Evolutionary conservation across 2,329 filamentous ascomycete species (phyloP).

Genomic region (Emergomyces pasteurianus): DNA sequence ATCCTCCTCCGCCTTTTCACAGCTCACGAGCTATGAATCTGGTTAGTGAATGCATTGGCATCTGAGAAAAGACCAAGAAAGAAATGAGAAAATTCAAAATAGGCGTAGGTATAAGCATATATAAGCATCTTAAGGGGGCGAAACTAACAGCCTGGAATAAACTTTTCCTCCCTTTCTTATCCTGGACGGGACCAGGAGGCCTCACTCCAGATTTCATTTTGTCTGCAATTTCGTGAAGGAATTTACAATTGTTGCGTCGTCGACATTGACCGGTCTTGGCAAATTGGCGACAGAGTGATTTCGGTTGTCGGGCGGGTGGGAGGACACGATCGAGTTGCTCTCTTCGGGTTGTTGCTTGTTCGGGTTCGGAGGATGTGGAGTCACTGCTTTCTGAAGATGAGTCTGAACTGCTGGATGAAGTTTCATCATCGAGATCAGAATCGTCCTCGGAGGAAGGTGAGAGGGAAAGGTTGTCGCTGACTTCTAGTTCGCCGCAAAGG

Average conservation of each 20-base stretch:
- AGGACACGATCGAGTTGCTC: conserved; percentile 28
- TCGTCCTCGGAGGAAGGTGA: neutral
- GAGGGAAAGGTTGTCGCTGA: neutral
- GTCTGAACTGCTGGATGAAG: conserved; percentile 27
- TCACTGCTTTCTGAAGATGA: conserved; percentile 13
- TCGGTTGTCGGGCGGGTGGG: conserved; percentile 25
- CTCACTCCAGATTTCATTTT: conserved; percentile 10
- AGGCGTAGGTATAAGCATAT: neutral
- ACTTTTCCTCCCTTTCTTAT: conserved; percentile 25
- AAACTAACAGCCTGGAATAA: conserved; percentile 33
- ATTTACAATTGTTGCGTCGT: conserved; percentile 31
- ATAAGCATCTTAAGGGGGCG: neutral
- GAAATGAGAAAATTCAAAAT: neutral
- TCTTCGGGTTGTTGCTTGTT: conserved; percentile 30
- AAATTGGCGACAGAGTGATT: conserved; percentile 28
- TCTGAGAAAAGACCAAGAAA: neutral
- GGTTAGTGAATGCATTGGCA: neutral
- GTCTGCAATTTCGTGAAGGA: conserved; percentile 28
- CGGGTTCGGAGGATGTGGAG: conserved; percentile 22
- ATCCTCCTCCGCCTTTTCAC: conserved; percentile 32
- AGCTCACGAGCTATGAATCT: conserved; percentile 26
- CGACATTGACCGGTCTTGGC: conserved; percentile 30
- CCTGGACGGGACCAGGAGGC: conserved; percentile 11
- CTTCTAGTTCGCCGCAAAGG: neutral
- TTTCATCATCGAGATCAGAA: conserved; percentile 21